Evolutionary conservation across 106 monocot genomes (phyloP), one percentile per base, ranked within the genome.

Genomic region (Posidonia australis): DNA sequence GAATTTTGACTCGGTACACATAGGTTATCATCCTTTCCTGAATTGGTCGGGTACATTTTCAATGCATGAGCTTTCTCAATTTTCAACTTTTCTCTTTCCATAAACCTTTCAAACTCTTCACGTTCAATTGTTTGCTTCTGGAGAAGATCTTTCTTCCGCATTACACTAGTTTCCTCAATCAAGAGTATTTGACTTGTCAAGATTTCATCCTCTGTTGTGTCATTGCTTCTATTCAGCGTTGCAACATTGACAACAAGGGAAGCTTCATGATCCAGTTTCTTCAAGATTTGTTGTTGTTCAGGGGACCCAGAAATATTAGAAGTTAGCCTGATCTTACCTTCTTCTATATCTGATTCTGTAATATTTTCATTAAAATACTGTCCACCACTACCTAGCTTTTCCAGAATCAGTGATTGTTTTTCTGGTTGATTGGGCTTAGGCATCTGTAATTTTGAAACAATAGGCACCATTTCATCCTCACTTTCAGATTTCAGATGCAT

Each of bases 341-440:
- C 66, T 67, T 67, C 66, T 52, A 51, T 19, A 29, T 53, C 66
- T 52, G 23, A 25, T 65, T 46, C 64, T 3, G 17, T 26, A 47
- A n/a, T 26, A 16, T 19, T 27, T 13, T 9, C 25, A 26, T 6
- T 65, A 16, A 48, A 45, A 9, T 47, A 5, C 26, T 65, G 7
- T 23, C 46, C 22, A 24, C 17, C 31, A 17, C 11, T 11, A 30
- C 13, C 13, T 60, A 6, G 5, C 17, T 60, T 41, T 10, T 32
- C 32, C 13, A 19, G 7, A 18, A 60, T 41, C 31, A 32, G n/a
- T 60, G 9, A 30, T 60, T 10, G 32, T 9, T 25, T 55, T 9
- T 55, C 3, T 55, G 54, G 5, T 49, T 49, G 48, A 17, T 16
- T 49, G 1, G n/a, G n/a, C 13, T 49, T 49, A 49, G 14, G n/a